These are phyloP conservation scores for Tulasnella sp. DNA, from an alignment of 768 basidiomycete genomes.

Conservation along the genomic window DNA sequence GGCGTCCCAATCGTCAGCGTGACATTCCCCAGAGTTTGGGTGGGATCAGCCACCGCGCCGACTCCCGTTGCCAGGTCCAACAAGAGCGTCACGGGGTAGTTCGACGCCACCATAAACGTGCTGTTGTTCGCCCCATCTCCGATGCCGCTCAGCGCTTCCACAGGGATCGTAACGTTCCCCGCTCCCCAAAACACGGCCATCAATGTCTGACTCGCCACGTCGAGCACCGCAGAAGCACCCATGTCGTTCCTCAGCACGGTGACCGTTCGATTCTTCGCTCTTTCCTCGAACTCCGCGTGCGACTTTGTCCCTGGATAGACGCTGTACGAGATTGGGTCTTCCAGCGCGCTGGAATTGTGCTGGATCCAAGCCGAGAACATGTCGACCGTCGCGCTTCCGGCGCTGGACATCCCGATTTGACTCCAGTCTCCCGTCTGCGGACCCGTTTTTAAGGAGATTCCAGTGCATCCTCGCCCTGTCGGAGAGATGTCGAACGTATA, in stretches of 20 bases:
- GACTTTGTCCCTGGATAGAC: conserved; percentile 41
- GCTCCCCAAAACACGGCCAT: conserved; percentile 48
- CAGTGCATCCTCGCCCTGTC: conserved; percentile 18
- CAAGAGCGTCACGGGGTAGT: not conserved
- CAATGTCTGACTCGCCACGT: conserved; percentile 30
- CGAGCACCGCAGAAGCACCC: conserved; percentile 41
- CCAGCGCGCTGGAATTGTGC: conserved; percentile 26
- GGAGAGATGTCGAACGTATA: conserved; percentile 34
- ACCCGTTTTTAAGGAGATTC: conserved; percentile 33
- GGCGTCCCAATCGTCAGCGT: not conserved
- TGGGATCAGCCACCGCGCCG: not conserved
- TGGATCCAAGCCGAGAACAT: conserved; percentile 53
- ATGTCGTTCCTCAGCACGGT: conserved; percentile 37
- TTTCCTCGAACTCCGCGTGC: conserved; percentile 16
- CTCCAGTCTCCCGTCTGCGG: conserved; percentile 49
- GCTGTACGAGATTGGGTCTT: conserved; percentile 37
- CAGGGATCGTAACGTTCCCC: conserved; percentile 32
- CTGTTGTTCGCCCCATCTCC: not conserved
- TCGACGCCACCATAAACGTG: not conserved
- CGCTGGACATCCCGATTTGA: conserved; percentile 47
- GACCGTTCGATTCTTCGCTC: conserved; percentile 22
- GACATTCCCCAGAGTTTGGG: not conserved
- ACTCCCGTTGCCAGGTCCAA: not conserved
- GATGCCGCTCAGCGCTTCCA: not conserved
- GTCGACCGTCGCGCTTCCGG: conserved; percentile 43